Conservation (phyloP, 116 monocot species). For the Cymodocea nodosa region DNA sequence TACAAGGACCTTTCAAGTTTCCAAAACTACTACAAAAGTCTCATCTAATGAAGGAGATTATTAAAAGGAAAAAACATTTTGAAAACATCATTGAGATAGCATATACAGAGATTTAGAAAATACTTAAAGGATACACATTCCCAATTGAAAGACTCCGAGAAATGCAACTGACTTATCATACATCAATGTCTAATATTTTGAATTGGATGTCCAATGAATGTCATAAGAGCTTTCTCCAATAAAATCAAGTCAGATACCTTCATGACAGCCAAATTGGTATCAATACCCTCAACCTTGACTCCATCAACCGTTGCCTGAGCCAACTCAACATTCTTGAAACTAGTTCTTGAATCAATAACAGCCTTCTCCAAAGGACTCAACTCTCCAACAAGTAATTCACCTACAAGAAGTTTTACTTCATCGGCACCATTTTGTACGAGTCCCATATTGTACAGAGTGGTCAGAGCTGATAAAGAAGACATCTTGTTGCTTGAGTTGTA, state of each 20-base stretch:
- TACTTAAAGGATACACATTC: no score
- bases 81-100: no score
- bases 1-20: no score
- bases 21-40: no score
- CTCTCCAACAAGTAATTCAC: slow-evolving; percentile 85
- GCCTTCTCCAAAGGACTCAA: slow-evolving; percentile 54
- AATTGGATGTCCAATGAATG: neutral
- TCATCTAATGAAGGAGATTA: no score
- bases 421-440: slow-evolving; percentile 26
- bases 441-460: slow-evolving; percentile 67
- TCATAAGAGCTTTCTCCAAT: neutral
- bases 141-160: no score
- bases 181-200: no score
- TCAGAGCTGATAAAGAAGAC: slow-evolving; percentile 52
- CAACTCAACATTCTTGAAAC: slow-evolving; percentile 65
- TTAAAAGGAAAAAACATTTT: no score
- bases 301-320: slow-evolving; percentile 75
- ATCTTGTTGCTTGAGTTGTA: slow-evolving; percentile 29
- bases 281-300: slow-evolving; percentile 88
- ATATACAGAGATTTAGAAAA: no score
- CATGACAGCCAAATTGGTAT: slow-evolving; percentile 91
- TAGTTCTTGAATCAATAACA: slow-evolving; percentile 48
- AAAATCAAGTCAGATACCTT: slow-evolving; percentile 36
- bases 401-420: slow-evolving; percentile 63
- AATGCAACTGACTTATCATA: no score